These are phyloP conservation scores for Colletotrichum falcatum DNA, from an alignment of 2,329 filamentous ascomycete genomes.

Conservation along the genomic window DNA sequence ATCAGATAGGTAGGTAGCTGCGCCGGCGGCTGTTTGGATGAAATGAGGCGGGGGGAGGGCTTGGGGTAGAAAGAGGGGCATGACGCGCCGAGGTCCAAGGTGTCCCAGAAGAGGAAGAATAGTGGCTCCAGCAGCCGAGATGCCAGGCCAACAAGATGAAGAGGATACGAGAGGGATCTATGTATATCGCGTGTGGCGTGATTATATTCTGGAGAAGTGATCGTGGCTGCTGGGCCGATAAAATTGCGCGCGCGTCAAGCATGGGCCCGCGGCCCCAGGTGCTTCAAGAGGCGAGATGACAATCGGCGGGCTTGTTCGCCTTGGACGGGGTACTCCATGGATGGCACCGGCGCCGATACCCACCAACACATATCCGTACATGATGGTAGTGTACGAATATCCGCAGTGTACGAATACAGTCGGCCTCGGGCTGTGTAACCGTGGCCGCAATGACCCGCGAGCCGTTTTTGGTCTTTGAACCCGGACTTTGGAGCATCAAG, in stretches of 20 bases:
- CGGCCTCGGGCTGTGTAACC: constrained; percentile 3
- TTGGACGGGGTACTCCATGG: constrained; percentile 16
- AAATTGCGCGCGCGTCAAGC: constrained; percentile 19
- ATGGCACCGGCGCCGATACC: constrained; percentile 13
- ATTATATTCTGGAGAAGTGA: neutral
- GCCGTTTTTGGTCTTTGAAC: neutral
- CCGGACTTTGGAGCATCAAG: constrained; percentile 8
- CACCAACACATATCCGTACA: no score
- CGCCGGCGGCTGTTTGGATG: constrained; percentile 3
- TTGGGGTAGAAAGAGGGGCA: constrained; percentile 2
- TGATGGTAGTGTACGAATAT: no score
- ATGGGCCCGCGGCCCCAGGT: constrained; percentile 26
- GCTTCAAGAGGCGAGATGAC: constrained; percentile 30
- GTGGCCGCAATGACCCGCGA: constrained; percentile 20
- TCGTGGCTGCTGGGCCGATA: constrained; percentile 1
- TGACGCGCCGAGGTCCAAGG: constrained; percentile 26
- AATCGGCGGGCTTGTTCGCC: constrained; percentile 23
- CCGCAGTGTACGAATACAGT: no score
- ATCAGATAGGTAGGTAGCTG: constrained; percentile 11
- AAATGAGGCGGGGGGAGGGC: constrained; percentile 11
- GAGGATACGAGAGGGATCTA: constrained; percentile 10
- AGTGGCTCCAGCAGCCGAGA: constrained; percentile 13
- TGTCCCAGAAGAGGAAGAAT: constrained; percentile 6
- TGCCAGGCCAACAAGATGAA: constrained; percentile 27
- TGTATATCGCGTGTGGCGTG: constrained; percentile 17